phyloP scores from a whole-genome alignment of 169 alveolate genomes.

The Plasmodium vivax region DNA sequence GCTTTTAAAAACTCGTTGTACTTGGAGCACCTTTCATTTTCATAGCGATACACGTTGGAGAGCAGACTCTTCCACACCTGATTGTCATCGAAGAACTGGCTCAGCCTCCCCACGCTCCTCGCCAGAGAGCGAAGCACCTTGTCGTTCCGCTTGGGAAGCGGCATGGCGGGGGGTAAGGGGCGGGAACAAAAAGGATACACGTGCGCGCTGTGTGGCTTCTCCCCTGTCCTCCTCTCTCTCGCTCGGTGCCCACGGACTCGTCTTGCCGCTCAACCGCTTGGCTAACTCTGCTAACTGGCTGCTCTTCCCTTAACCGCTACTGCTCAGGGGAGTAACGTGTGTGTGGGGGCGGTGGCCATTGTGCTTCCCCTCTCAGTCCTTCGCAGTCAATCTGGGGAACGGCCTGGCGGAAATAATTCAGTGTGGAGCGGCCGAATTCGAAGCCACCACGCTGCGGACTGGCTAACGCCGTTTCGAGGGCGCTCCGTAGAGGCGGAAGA shows the following conservation, averaged over 20 bases:
- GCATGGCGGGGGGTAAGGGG: background rate
- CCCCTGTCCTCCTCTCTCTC: background rate
- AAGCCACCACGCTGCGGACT: background rate
- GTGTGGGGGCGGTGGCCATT: background rate
- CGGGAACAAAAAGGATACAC: background rate
- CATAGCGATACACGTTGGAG: slow-evolving; percentile 45
- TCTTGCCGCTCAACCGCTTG: background rate
- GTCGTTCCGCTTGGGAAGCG: background rate
- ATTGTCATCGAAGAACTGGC: slow-evolving; percentile 37
- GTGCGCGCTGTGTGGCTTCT: background rate
- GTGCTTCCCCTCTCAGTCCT: background rate
- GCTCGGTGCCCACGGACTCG: no score
- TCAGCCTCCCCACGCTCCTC: slow-evolving; percentile 21
- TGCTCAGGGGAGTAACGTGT: background rate
- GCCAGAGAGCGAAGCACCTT: slow-evolving; percentile 28
- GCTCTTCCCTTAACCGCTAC: background rate
- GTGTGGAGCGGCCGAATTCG: background rate
- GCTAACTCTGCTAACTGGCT: background rate
- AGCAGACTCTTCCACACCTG: slow-evolving; percentile 49
- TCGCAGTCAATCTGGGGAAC: background rate
- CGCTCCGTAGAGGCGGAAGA: background rate
- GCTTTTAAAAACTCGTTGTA: slow-evolving; percentile 39
- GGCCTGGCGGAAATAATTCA: background rate
- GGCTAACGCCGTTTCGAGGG: background rate
- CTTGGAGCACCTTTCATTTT: slow-evolving; percentile 44